phyloP scores from a whole-genome alignment of 2,329 filamentous ascomycete genomes.

The Colletotrichum neosansevieriae region DNA sequence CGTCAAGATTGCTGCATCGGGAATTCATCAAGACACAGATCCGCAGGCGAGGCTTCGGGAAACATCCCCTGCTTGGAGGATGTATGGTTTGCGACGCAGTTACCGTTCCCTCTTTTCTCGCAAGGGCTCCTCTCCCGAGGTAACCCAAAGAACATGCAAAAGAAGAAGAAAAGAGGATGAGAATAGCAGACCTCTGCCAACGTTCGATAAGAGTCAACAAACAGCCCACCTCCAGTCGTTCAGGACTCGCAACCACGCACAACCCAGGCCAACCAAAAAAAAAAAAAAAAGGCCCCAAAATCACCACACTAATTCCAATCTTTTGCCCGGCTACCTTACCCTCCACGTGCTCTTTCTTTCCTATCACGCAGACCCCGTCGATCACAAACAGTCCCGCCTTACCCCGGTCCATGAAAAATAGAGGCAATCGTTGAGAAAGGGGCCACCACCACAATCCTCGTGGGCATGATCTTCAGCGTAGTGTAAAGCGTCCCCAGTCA shows the following conservation, averaged over 20 bases:
- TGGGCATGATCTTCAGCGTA: constrained; percentile 1
- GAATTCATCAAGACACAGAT: neutral
- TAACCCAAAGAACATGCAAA: neutral
- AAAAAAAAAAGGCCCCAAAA: neutral
- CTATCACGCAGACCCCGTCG: neutral
- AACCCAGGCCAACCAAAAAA: no score
- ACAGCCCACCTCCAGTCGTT: neutral
- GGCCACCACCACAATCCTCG: neutral
- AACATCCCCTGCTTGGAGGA: neutral
- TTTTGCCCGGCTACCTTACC: constrained; percentile 1
- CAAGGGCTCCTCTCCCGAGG: neutral
- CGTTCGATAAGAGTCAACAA: neutral
- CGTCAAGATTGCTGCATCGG: neutral
- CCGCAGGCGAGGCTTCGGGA: constrained; percentile 8
- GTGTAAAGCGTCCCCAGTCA: neutral
- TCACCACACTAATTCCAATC: neutral
- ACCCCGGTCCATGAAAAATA: neutral
- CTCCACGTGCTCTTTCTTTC: neutral
- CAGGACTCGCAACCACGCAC: neutral
- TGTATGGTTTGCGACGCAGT: no score
- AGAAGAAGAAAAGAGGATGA: no score
- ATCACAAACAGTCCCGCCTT: neutral
- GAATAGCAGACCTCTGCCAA: no score
- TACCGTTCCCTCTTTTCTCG: constrained; percentile 11
- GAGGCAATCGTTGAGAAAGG: neutral